Conservation (phyloP, 1,284 basidiomycete species). For the Pyrrhoderma noxium region DNA sequence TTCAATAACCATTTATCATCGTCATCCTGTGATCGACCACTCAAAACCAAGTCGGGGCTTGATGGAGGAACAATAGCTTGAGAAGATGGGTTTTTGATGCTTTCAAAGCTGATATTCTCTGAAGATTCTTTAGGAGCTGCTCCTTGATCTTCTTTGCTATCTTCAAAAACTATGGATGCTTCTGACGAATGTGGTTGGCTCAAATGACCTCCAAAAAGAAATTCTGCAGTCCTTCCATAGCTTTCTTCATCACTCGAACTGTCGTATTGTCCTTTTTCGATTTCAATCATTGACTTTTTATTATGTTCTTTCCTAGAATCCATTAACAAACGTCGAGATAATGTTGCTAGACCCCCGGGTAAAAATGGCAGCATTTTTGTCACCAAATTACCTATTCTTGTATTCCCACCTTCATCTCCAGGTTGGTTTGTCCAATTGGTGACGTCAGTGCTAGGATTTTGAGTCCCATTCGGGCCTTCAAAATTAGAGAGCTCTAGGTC, state of each 20-base stretch:
- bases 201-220: conserved; percentile 12
- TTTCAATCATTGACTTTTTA: conserved; percentile 1
- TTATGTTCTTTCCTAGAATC: background rate
- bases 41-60: background rate
- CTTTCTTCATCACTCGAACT: conserved; percentile 14
- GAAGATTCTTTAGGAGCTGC: background rate
- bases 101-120: background rate
- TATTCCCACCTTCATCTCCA: conserved; percentile 4
- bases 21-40: background rate
- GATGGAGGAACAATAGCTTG: background rate
- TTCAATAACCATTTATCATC: background rate
- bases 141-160: background rate
- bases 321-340: conserved; percentile 11
- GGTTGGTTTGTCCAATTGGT: conserved; percentile 6
- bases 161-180: background rate
- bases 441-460: background rate
- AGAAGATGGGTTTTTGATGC: background rate
- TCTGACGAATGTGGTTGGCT: background rate
- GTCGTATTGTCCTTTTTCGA: conserved; percentile 7
- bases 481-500: conserved; percentile 13
- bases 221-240: conserved; percentile 11
- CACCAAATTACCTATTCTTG: conserved; percentile 3
- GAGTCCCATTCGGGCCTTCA: conserved; percentile 2
- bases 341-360: conserved; percentile 7
- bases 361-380: conserved; percentile 8